Evolutionary conservation across 805 yeast species (phyloP), one percentile per base, ranked within the genome.

Genomic region (Candida wancherniae): DNA sequence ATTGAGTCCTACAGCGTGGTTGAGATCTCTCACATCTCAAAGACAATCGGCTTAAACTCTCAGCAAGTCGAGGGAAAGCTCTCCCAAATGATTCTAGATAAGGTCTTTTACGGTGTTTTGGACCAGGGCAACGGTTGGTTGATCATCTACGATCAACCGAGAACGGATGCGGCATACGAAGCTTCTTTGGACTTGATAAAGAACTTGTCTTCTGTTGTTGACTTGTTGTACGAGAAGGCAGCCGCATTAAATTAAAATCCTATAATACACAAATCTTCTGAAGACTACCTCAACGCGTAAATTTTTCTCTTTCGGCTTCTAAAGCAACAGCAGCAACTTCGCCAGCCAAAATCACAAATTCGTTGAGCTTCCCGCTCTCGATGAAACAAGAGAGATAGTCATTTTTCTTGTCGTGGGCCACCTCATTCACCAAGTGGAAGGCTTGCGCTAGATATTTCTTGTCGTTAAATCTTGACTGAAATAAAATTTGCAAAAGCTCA

Each of bases 71-170:
- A 92, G 62, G 94, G 94, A 13, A 92, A 92, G 58, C 70, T 92
- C 42, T 80, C 94, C 28, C 97, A 90, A 60, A 90, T 92, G 97
- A 90, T 92, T 47, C 71, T 92, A 48, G 98, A 92, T 60, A 82
- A 85, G 51, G 84, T 87, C n/a, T 86, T 92, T 48, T 83, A 80
- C 53, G 99, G 98, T 28, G 97, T 92, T 21, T 69, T 92, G 46
- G 98, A 92, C 58, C 99, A 92, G 66, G 97, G 97, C 27, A 88
- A 88, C 55, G 98, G 98, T 6, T 92, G 97, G 95, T 71, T 92
- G 48, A 80, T 86, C 44, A 76, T 92, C 36, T 92, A 84, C 52
- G 94, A 86, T 37, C 84, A 87, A 54, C 95, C 95, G 24, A 77
- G 75, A 51, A 77, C 78, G 40, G 97, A 92, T 58, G 84, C 84